A percentile compares a stretch with the other conserved stretches of the same genome.
Conservation (phyloP, 2,329 filamentous ascomycete genomes). For the Nannizziopsis arthrosporioides region DNA sequence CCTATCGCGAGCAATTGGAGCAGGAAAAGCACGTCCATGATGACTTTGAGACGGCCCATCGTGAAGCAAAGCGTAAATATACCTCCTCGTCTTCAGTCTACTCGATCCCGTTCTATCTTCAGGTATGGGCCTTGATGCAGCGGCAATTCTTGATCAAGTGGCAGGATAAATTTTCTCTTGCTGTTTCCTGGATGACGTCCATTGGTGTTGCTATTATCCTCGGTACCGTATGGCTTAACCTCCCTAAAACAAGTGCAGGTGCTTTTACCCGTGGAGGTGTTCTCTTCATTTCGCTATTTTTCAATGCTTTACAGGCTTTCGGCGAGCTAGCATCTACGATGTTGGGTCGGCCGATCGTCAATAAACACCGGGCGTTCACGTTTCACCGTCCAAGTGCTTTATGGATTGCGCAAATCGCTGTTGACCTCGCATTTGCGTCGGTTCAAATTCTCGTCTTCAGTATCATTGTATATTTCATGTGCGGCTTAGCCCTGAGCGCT, state of each 20-base stretch:
- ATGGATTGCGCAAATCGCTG: conserved; percentile 65
- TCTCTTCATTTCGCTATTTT: conserved; percentile 74
- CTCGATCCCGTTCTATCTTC: conserved; percentile 66
- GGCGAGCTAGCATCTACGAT: conserved; percentile 76
- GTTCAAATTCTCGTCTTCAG: conserved; percentile 67
- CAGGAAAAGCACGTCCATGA: conserved; percentile 57
- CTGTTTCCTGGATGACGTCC: conserved; percentile 57
- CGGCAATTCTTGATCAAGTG: conserved; percentile 66
- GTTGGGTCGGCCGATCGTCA: conserved; percentile 78
- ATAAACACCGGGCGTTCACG: conserved; percentile 78
- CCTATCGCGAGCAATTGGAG: conserved; percentile 54
- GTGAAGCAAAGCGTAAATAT: conserved; percentile 64
- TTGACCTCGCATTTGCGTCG: conserved; percentile 75
- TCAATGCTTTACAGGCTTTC: conserved; percentile 72
- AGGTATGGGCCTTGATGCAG: conserved; percentile 49
- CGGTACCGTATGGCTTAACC: conserved; percentile 68
- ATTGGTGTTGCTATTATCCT: conserved; percentile 66
- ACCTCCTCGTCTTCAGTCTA: conserved; percentile 66
- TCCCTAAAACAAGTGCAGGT: conserved; percentile 50
- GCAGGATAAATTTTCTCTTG: conserved; percentile 63
- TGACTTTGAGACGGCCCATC: conserved; percentile 64
- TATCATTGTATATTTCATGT: conserved; percentile 73
- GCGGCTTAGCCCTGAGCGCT: conserved; percentile 60
- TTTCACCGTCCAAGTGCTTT: conserved; percentile 80
- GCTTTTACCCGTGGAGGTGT: conserved; percentile 72